These are phyloP conservation scores for Alternaria angustiovoidea DNA, from an alignment of 2,329 filamentous ascomycete species.

Conservation along the genomic window DNA sequence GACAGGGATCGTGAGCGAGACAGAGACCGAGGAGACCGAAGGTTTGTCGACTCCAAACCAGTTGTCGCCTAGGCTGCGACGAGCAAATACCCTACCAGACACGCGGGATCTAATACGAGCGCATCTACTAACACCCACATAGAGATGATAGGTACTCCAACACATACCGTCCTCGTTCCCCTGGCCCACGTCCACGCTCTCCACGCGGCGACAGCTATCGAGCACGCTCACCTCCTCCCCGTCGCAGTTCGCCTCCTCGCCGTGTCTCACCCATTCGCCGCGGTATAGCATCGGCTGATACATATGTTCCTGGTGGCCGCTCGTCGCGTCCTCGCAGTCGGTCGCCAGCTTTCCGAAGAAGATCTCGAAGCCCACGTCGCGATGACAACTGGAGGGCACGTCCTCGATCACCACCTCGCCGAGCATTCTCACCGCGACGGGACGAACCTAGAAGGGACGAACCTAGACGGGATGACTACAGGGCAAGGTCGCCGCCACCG, in stretches of 20 bases:
- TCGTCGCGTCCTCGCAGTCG: constrained; percentile 49
- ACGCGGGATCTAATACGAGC: not conserved
- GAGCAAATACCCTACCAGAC: constrained; percentile 3
- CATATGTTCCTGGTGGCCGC: constrained; percentile 51
- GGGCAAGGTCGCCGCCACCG: constrained; percentile 53
- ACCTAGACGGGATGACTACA: constrained; percentile 42
- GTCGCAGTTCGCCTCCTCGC: constrained; percentile 13
- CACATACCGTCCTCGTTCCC: constrained; percentile 49
- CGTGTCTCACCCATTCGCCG: constrained; percentile 43
- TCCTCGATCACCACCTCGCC: constrained; percentile 59
- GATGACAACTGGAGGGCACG: constrained; percentile 55
- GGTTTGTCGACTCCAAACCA: constrained; percentile 48
- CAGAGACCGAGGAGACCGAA: constrained; percentile 54
- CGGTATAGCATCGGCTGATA: constrained; percentile 50
- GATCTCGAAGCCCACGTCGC: constrained; percentile 52
- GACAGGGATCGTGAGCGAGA: constrained; percentile 53
- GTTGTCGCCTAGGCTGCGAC: constrained; percentile 17
- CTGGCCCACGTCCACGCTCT: constrained; percentile 40
- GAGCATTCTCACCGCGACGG: constrained; percentile 51
- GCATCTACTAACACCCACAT: constrained; percentile 19
- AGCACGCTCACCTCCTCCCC: constrained; percentile 20
- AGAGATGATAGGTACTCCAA: constrained; percentile 51
- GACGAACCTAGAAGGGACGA: constrained; percentile 43
- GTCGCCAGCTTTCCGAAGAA: constrained; percentile 49
- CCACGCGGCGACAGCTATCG: constrained; percentile 50